These are phyloP conservation scores for Xylariales sp. DNA, from an alignment of 2,329 filamentous ascomycete species.

Conservation along the genomic window DNA sequence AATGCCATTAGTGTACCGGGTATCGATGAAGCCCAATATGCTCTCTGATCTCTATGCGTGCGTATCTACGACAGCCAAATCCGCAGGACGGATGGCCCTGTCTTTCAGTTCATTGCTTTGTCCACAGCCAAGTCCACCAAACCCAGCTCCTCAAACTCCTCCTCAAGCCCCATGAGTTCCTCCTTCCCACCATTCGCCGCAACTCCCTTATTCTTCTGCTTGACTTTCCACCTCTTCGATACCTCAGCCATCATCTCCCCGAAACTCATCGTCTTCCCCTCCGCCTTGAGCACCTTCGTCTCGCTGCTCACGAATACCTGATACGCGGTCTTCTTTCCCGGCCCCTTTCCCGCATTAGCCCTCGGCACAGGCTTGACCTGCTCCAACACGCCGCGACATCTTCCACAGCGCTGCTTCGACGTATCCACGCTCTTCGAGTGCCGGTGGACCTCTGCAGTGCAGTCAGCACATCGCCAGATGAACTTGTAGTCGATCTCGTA, in stretches of 20 bases:
- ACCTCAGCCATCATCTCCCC: constrained; percentile 64
- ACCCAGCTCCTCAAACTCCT: constrained; percentile 4
- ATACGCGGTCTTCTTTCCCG: constrained; percentile 39
- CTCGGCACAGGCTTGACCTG: constrained; percentile 79
- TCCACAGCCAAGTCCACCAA: neutral
- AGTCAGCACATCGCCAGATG: constrained; percentile 71
- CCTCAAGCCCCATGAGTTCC: constrained; percentile 30
- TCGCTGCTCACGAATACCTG: constrained; percentile 38
- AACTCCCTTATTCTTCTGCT: constrained; percentile 63
- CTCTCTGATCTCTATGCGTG: too few relatives aligned
- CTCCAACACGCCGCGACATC: constrained; percentile 64
- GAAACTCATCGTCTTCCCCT: constrained; percentile 33
- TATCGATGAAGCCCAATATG: too few relatives aligned
- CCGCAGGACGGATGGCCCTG: too few relatives aligned
- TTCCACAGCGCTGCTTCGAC: constrained; percentile 65
- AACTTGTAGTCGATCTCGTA: constrained; percentile 94
- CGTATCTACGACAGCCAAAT: too few relatives aligned
- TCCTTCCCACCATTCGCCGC: constrained; percentile 60
- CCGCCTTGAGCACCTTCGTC: constrained; percentile 20
- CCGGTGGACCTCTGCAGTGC: constrained; percentile 69
- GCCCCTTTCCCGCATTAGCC: too few relatives aligned
- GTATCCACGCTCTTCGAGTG: constrained; percentile 85
- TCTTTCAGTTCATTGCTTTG: too few relatives aligned
- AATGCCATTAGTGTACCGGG: too few relatives aligned
- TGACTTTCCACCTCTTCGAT: constrained; percentile 50